A percentile compares a stretch with the other conserved stretches of the same genome.
Evolutionary conservation across 768 basidiomycete species (phyloP).

Genomic region (Tylopilus sp.): DNA sequence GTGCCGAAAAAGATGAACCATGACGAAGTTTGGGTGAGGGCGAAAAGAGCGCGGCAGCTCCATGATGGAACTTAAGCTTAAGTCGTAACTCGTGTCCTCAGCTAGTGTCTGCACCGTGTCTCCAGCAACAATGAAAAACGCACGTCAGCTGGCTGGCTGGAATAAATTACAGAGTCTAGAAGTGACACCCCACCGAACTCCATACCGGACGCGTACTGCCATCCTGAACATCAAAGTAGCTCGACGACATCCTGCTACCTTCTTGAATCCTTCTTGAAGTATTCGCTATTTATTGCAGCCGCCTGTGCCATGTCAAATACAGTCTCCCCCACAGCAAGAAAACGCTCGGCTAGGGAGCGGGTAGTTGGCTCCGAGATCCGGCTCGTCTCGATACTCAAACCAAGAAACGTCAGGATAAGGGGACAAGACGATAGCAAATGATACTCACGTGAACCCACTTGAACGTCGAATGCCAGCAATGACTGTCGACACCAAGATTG

Average conservation of each 20-base stretch:
- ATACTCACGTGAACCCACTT: conserved; percentile 83
- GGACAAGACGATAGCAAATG: conserved; percentile 3
- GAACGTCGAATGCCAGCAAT: conserved; percentile 88
- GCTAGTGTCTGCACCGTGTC: conserved; percentile 2
- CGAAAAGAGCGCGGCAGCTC: conserved; percentile 4
- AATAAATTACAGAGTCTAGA: conserved; percentile 29
- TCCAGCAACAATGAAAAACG: conserved; percentile 20
- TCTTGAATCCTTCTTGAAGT: conserved; percentile 62
- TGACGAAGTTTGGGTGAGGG: background rate
- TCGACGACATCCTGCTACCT: conserved; percentile 21
- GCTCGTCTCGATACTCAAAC: conserved; percentile 58
- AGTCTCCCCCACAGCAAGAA: conserved; percentile 83
- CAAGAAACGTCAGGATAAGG: background rate
- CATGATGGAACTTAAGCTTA: conserved; percentile 6
- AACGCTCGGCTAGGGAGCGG: conserved; percentile 73
- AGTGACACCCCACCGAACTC: conserved; percentile 13
- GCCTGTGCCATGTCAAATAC: conserved; percentile 84
- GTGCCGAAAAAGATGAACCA: background rate
- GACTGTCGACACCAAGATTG: conserved; percentile 81
- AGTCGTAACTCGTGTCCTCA: conserved; percentile 11
- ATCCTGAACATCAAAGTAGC: background rate
- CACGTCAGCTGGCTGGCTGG: conserved; percentile 19
- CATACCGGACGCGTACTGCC: conserved; percentile 6
- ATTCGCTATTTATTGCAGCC: conserved; percentile 81
- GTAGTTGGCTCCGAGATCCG: conserved; percentile 74